These are phyloP conservation scores for Solanum neorickii DNA, from an alignment of 257 asterid genomes.

Conservation along the genomic window DNA sequence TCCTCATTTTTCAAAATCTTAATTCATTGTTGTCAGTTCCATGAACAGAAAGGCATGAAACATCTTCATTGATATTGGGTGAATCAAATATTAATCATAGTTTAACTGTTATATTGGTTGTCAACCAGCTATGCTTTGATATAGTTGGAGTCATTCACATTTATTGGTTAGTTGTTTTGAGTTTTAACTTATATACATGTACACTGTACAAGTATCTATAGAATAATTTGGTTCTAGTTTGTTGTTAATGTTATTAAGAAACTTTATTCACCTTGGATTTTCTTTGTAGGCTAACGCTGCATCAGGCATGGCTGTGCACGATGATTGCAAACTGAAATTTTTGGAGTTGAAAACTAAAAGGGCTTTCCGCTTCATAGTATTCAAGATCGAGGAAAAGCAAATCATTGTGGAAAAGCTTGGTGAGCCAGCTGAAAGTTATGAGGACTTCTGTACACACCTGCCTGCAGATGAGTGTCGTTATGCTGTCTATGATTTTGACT, in stretches of 20 bases:
- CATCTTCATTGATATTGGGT: not conserved
- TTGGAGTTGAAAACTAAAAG: slow-evolving; percentile 1
- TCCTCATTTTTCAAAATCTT: not conserved
- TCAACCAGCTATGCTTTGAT: not conserved
- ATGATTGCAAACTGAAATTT: not conserved
- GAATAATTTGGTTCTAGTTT: not conserved
- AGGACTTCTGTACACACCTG: not conserved
- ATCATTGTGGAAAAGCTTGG: slow-evolving; percentile 2
- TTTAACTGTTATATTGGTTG: not conserved
- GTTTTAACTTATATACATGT: not conserved
- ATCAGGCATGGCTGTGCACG: slow-evolving; percentile 1
- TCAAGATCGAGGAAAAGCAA: slow-evolving; percentile 2
- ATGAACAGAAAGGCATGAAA: not conserved
- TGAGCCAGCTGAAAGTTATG: slow-evolving; percentile 1
- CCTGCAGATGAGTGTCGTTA: slow-evolving; percentile 1
- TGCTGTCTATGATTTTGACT: not conserved
- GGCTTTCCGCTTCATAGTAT: not conserved
- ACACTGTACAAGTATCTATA: not conserved
- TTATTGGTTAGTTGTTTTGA: not conserved
- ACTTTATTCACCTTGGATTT: not conserved
- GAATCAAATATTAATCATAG: not conserved
- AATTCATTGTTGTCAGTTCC: not conserved
- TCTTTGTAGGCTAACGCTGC: not conserved
- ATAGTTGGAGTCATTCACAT: not conserved
- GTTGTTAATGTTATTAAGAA: not conserved